These are phyloP conservation scores for Flueggea neowawraea DNA, from an alignment of 441 rosid genomes.

Conservation along the genomic window DNA sequence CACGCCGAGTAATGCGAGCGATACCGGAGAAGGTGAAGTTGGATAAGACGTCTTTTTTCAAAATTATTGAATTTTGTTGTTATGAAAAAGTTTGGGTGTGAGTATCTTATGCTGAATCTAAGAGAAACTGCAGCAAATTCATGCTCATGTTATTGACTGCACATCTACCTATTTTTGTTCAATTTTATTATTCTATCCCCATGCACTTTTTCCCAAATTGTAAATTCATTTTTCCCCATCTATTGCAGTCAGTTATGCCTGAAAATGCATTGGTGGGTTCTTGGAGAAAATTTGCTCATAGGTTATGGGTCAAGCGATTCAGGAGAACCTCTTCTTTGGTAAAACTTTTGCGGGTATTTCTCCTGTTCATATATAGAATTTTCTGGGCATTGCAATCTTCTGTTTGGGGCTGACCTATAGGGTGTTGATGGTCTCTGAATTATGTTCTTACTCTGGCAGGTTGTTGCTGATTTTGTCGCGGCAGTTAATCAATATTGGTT, in stretches of 20 bases:
- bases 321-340: constrained; percentile 83
- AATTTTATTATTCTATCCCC: constrained; percentile 2
- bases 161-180: neutral
- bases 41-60: too few species aligned
- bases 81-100: too few species aligned
- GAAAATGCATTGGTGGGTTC: constrained; percentile 89
- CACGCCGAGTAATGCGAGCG: too few species aligned
- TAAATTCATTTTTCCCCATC: constrained; percentile 1
- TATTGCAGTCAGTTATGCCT: constrained; percentile 79
- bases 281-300: constrained; percentile 93
- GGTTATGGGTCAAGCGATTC: constrained; percentile 90
- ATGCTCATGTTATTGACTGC: too few species aligned
- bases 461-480: constrained; percentile 83
- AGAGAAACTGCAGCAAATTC: too few species aligned
- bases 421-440: constrained; percentile 3
- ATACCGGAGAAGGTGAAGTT: too few species aligned
- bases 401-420: neutral
- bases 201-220: neutral
- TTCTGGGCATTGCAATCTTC: neutral
- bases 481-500: constrained; percentile 85
- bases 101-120: too few species aligned
- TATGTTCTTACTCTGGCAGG: constrained; percentile 41
- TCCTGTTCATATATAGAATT: neutral
- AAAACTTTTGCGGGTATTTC: constrained; percentile 77
- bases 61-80: too few species aligned